Evolutionary conservation across 75 land plant species (phyloP), one percentile per base, ranked within the genome.

Genomic region (Pinus albicaulis): DNA sequence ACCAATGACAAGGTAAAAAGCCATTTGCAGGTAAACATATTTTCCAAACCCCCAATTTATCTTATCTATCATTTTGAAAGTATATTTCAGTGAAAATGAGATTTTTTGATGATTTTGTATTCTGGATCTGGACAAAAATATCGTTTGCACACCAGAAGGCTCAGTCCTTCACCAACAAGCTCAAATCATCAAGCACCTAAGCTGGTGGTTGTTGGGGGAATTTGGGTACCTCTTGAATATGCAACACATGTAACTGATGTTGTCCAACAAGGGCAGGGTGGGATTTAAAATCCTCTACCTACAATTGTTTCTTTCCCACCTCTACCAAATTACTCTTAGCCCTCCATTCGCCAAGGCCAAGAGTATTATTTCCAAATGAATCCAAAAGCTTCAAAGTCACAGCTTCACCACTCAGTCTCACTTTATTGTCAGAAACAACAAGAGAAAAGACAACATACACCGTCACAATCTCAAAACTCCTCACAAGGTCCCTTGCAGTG

Each of bases 81-180:
- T n/a, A n/a, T n/a, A n/a, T n/a, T n/a, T n/a, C n/a, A n/a, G n/a
- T n/a, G n/a, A n/a, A n/a, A n/a, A n/a, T n/a, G n/a, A n/a, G n/a
- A n/a, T n/a, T n/a, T n/a, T 36, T 69, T 31, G 55, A 71, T 44
- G 41, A 38, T 55, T 11, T 52, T 34, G 41, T 34, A 11, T n/a
- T 77, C 0, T 31, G 31, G 41, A 59, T 75, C 60, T 56, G 68
- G 24, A 56, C 90, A 97, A 98, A 97, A 97, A 76, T 97, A 97
- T 73, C 80, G 99, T 65, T 87, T 97, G 48, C 99, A 97, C 85
- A 97, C 98, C 11, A 77, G 98, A 76, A 80, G 99, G 60, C 92
- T 92, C 16, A 89, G 91, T 57, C 90, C 93, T 3, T n/a, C n/a
- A n/a, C n/a, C n/a, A n/a, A n/a, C n/a, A n/a, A n/a, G n/a, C n/a